A percentile compares a stretch with the other conserved stretches of the same genome.
Evolutionary conservation across 768 basidiomycete genomes (phyloP).

Genomic region (Mrakia blollopis): DNA sequence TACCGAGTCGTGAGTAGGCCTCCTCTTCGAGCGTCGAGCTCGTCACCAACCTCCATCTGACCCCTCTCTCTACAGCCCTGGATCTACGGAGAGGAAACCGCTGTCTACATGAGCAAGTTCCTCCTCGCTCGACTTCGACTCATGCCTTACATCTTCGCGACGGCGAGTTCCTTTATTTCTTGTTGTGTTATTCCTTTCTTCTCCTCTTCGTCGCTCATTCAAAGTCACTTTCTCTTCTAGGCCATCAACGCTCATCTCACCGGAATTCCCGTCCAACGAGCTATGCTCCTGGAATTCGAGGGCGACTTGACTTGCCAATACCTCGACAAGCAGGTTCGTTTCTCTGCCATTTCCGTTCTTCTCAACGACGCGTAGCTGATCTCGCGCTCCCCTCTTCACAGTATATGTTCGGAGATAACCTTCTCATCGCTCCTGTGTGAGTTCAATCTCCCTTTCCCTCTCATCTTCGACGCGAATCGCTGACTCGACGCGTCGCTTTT

Average conservation of each 20-base stretch:
- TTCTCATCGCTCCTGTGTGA: conserved; percentile 43
- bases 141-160: conserved; percentile 61
- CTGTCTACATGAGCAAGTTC: conserved; percentile 48
- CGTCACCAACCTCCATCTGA: no score
- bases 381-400: not conserved
- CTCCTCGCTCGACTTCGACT: conserved; percentile 62
- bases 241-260: conserved; percentile 41
- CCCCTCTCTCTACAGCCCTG: conserved; percentile 49
- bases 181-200: no score
- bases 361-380: not conserved
- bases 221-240: conserved; percentile 47
- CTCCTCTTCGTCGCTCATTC: no score
- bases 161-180: conserved; percentile 35
- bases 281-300: conserved; percentile 44
- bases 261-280: conserved; percentile 43
- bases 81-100: conserved; percentile 59
- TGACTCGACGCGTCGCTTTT: not conserved
- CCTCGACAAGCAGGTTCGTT: conserved; percentile 41
- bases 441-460: not conserved
- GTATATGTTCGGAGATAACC: conserved; percentile 42
- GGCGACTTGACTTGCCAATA: conserved; percentile 40
- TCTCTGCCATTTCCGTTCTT: conserved; percentile 11
- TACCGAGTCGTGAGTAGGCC: conserved; percentile 53
- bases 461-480: not conserved
- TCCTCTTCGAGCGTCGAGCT: no score